Percentiles rank a stretch among this genome's conserved stretches.
phyloP scores from a whole-genome alignment of 2,329 filamentous ascomycete genomes.

The Aspergillus sp. region DNA sequence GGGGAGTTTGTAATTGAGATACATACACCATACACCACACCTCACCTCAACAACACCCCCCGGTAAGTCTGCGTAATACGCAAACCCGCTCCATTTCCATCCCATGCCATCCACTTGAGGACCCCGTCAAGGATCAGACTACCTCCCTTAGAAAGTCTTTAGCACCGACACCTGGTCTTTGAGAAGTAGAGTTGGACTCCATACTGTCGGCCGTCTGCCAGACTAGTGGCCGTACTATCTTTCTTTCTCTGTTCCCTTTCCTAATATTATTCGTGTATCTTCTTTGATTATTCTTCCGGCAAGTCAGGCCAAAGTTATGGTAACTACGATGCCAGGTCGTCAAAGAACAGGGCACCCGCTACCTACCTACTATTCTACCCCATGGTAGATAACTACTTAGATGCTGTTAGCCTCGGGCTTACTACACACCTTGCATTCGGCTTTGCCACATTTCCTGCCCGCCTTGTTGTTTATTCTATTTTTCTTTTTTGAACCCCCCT shows the following conservation, averaged over 20 bases:
- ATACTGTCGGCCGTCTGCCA: constrained; percentile 13
- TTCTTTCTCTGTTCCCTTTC: constrained; percentile 15
- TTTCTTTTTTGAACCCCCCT: neutral
- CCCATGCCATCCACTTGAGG: neutral
- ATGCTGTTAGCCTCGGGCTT: neutral
- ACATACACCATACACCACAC: neutral
- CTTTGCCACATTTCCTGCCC: neutral
- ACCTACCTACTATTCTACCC: neutral
- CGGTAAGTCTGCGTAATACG: neutral
- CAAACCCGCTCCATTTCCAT: neutral
- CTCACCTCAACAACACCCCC: neutral
- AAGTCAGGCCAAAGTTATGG: constrained; percentile 5
- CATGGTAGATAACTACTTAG: neutral
- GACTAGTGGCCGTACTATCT: constrained; percentile 23
- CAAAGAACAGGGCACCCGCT: constrained; percentile 2
- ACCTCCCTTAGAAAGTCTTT: constrained; percentile 1
- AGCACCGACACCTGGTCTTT: neutral
- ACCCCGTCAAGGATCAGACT: constrained; percentile 4
- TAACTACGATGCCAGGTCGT: neutral
- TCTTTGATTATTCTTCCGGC: constrained; percentile 15
- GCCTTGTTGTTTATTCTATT: neutral
- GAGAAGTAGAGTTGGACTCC: constrained; percentile 2
- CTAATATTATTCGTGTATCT: constrained; percentile 20
- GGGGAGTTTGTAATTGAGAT: neutral
- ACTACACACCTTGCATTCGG: constrained; percentile 8